Conservation (phyloP, 768 basidiomycete species). For the Hypholoma sublateritium region DNA sequence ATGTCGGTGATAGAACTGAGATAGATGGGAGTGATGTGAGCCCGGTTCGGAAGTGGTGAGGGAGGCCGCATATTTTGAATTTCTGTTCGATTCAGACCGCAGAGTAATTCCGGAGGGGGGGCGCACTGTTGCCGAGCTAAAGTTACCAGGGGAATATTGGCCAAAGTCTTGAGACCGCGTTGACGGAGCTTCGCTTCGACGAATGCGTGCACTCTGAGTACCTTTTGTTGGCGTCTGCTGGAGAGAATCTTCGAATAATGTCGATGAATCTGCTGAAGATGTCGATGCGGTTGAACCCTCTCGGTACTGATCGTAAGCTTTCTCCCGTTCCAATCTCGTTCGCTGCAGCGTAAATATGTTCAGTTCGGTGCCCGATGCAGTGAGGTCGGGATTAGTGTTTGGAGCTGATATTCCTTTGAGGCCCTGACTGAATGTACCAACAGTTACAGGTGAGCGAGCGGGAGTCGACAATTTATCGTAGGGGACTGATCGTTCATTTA, state of each 20-base stretch:
- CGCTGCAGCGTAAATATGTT: conserved; percentile 58
- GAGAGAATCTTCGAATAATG: conserved; percentile 53
- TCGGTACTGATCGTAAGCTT: conserved; percentile 41
- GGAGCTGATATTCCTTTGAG: conserved; percentile 76
- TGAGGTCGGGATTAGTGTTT: conserved; percentile 80
- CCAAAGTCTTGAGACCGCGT: conserved; percentile 61
- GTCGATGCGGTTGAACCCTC: conserved; percentile 48
- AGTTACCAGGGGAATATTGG: conserved; percentile 32
- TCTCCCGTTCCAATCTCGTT: conserved; percentile 54
- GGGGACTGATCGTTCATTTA: conserved; percentile 66
- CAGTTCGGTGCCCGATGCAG: conserved; percentile 67
- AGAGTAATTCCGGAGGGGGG: conserved; percentile 51
- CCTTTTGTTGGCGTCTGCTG: conserved; percentile 26
- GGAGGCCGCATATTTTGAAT: conserved; percentile 65
- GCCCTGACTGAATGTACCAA: conserved; percentile 54
- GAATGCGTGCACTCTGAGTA: conserved; percentile 39
- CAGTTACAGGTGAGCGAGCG: conserved; percentile 58
- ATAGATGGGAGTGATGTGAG: conserved; percentile 45
- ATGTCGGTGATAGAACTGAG: conserved; percentile 55
- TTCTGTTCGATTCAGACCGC: conserved; percentile 56
- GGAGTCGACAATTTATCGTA: conserved; percentile 67
- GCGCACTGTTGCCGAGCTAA: conserved; percentile 41
- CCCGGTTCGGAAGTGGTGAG: conserved; percentile 45
- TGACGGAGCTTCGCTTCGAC: conserved; percentile 57
- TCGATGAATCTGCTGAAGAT: conserved; percentile 58